A percentile compares a stretch with the other conserved stretches of the same genome.
These are phyloP conservation scores for Ramaria sp. DNA, from an alignment of 768 basidiomycete genomes.

Conservation along the genomic window DNA sequence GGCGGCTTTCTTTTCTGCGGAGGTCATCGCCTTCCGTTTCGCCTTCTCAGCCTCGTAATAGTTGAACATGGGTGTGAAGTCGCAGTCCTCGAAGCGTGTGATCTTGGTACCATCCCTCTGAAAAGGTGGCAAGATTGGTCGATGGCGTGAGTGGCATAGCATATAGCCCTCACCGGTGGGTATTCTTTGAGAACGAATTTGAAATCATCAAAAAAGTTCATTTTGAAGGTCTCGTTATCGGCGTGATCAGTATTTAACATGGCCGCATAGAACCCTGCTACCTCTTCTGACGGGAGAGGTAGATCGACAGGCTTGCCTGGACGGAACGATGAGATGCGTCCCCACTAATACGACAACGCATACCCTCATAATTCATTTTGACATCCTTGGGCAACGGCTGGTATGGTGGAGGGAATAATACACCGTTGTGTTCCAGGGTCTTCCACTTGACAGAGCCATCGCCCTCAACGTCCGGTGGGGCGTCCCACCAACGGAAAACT, in stretches of 20 bases:
- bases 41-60: slow-evolving; percentile 88
- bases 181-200: slow-evolving; percentile 60
- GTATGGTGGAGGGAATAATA: slow-evolving; percentile 94
- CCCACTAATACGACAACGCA: slow-evolving; percentile 16
- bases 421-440: slow-evolving; percentile 90
- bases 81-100: slow-evolving; percentile 66
- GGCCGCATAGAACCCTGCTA: slow-evolving; percentile 91
- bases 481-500: slow-evolving; percentile 74
- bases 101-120: slow-evolving; percentile 71
- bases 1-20: slow-evolving; percentile 82
- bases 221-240: slow-evolving; percentile 76
- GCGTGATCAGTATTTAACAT: slow-evolving; percentile 91
- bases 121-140: background rate
- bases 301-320: slow-evolving; percentile 67
- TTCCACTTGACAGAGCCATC: slow-evolving; percentile 85
- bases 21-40: slow-evolving; percentile 78
- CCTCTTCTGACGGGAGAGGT: slow-evolving; percentile 84
- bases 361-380: slow-evolving; percentile 95
- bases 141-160: background rate
- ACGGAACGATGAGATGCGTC: slow-evolving; percentile 2
- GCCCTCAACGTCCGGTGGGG: slow-evolving; percentile 40
- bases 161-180: slow-evolving; percentile 59
- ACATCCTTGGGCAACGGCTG: slow-evolving; percentile 69
- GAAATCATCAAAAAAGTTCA: slow-evolving; percentile 95
- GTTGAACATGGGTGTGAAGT: slow-evolving; percentile 92